phyloP scores from a whole-genome alignment of 2,329 filamentous ascomycete species.

The Aspergillus flavus region DNA sequence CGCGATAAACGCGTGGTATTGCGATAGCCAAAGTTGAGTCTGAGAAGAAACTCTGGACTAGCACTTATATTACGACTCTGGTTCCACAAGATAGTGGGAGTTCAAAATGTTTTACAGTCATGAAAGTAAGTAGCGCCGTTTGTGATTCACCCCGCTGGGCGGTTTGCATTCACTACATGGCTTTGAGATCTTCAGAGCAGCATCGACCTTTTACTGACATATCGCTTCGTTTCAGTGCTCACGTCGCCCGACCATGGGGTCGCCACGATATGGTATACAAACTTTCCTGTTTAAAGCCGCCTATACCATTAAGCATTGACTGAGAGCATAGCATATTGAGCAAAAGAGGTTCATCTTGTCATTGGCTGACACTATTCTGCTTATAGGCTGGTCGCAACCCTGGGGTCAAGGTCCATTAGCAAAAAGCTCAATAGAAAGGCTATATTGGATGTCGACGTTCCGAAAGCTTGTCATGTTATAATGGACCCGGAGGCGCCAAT shows the following conservation, averaged over 20 bases:
- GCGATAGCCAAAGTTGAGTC: not conserved
- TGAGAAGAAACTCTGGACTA: not conserved
- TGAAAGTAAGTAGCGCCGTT: slow-evolving; percentile 67
- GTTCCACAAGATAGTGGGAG: not conserved
- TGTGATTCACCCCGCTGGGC: not conserved
- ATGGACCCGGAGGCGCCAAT: slow-evolving; percentile 82
- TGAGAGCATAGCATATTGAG: not conserved
- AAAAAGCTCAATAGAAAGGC: slow-evolving; percentile 80
- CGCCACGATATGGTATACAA: slow-evolving; percentile 82
- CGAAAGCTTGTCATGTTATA: slow-evolving; percentile 87
- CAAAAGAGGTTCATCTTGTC: not conserved
- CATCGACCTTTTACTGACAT: slow-evolving; percentile 22
- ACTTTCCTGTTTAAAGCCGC: not conserved
- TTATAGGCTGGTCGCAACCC: slow-evolving; percentile 83
- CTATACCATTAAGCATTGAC: not conserved
- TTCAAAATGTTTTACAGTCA: slow-evolving; percentile 87
- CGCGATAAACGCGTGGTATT: not conserved
- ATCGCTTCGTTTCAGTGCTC: slow-evolving; percentile 58
- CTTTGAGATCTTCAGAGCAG: not conserved
- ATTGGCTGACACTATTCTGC: not conserved
- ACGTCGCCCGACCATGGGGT: slow-evolving; percentile 87
- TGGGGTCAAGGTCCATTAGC: slow-evolving; percentile 71
- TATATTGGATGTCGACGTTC: slow-evolving; percentile 84
- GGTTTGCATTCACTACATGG: not conserved
- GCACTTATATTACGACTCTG: not conserved